These are phyloP conservation scores for Selenicereus undatus DNA, from an alignment of 148 eudicot genomes.

Conservation along the genomic window DNA sequence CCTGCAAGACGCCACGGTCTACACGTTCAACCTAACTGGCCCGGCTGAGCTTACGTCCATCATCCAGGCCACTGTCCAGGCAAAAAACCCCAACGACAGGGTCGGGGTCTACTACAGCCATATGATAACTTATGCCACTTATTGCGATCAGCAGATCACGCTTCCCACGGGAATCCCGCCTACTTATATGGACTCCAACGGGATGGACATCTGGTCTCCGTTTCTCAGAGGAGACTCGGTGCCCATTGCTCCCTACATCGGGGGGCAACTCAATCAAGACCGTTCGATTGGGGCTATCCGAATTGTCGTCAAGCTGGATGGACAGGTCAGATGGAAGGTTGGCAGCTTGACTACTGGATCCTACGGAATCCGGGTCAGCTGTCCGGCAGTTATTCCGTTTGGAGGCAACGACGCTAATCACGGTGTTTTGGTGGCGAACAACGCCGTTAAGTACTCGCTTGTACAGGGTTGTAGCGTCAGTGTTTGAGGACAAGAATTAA, in stretches of 20 bases:
- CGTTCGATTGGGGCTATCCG: conserved; percentile 39
- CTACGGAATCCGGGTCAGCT: conserved; percentile 51
- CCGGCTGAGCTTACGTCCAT: conserved; percentile 45
- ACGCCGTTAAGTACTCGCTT: conserved; percentile 59
- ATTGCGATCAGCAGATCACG: conserved; percentile 63
- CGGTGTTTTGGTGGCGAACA: background rate
- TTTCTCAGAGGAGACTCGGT: conserved; percentile 49
- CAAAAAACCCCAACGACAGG: conserved; percentile 37
- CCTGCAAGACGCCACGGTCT: conserved; percentile 69
- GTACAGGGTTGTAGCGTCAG: conserved; percentile 48
- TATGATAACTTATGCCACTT: conserved; percentile 41
- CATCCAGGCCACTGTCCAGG: conserved; percentile 51
- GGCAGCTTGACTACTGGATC: conserved; percentile 38
- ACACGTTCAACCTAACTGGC: conserved; percentile 50
- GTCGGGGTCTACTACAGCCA: conserved; percentile 49
- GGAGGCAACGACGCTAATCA: conserved; percentile 15
- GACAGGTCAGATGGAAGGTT: conserved; percentile 57
- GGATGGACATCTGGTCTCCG: conserved; percentile 61
- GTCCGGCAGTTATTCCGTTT: conserved; percentile 49
- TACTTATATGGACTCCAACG: conserved; percentile 50
- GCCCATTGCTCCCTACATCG: conserved; percentile 67
- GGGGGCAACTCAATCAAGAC: conserved; percentile 39
- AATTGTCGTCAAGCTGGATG: conserved; percentile 50
- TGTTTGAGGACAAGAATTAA: conserved; percentile 26
- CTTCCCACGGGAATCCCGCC: conserved; percentile 50